A percentile compares a stretch with the other conserved stretches of the same genome.
These are phyloP conservation scores for Cercospora sesami DNA, from an alignment of 2,329 filamentous ascomycete genomes.

Conservation along the genomic window DNA sequence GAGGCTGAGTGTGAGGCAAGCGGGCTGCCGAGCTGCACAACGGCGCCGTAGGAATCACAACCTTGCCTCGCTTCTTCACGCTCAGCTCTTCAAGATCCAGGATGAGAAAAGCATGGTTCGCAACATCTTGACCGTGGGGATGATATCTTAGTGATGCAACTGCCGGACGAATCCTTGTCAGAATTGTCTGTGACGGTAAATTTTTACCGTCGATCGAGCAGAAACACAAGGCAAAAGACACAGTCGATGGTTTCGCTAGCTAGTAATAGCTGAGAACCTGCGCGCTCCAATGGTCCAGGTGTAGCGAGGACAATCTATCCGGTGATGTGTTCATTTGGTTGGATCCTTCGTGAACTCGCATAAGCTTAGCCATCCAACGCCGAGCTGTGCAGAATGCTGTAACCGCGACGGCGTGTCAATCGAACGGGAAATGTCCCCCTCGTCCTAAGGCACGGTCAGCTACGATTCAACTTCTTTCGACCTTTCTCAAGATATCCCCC, in stretches of 20 bases:
- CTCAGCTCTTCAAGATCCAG: neutral
- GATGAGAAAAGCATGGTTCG: neutral
- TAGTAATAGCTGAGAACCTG: neutral
- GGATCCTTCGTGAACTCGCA: neutral
- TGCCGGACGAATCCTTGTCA: neutral
- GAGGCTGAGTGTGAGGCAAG: neutral
- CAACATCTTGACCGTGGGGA: neutral
- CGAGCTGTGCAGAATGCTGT: neutral
- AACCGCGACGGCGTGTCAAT: neutral
- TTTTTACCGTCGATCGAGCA: neutral
- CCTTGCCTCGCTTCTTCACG: neutral
- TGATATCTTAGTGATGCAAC: neutral
- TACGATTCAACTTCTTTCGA: neutral
- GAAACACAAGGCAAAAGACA: neutral
- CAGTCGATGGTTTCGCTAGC: neutral
- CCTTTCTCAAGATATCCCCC: neutral
- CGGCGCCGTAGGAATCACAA: neutral
- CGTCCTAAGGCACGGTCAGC: neutral
- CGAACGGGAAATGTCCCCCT: neutral
- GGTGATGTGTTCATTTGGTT: neutral
- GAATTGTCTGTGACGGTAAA: neutral
- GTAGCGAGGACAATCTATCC: neutral
- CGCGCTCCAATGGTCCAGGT: neutral
- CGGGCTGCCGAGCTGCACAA: neutral
- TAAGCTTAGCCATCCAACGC: neutral